A percentile compares a stretch with the other conserved stretches of the same genome.
These are phyloP conservation scores for Amanita exitialis DNA, from an alignment of 768 basidiomycete species.

Conservation along the genomic window DNA sequence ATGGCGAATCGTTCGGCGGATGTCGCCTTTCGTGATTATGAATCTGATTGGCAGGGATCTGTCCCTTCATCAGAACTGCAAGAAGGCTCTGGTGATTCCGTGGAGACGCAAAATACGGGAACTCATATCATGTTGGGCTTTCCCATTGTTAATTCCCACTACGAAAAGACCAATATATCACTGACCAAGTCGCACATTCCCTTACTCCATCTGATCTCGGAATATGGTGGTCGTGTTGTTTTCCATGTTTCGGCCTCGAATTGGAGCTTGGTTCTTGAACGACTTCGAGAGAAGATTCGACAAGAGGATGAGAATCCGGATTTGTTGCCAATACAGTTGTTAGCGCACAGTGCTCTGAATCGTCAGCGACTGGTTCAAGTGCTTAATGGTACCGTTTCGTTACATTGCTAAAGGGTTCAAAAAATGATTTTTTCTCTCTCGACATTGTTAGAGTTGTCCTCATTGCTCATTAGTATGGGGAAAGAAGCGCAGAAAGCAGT, in stretches of 20 bases:
- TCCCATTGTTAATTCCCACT: constrained; percentile 27
- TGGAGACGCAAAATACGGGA: too few species aligned
- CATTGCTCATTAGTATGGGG: constrained; percentile 75
- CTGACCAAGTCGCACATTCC: constrained; percentile 43
- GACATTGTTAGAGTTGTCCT: constrained; percentile 52
- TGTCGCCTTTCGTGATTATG: constrained; percentile 65
- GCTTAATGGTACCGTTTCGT: constrained; percentile 44
- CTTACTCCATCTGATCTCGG: constrained; percentile 53
- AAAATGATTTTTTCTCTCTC: not conserved
- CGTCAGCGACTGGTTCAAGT: constrained; percentile 56
- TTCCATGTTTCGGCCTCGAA: constrained; percentile 85
- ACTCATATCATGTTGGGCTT: constrained; percentile 21
- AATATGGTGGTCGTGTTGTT: constrained; percentile 70
- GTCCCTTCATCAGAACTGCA: not conserved
- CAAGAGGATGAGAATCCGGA: constrained; percentile 53
- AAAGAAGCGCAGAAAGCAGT: constrained; percentile 63
- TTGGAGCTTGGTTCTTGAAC: constrained; percentile 67
- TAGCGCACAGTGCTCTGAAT: constrained; percentile 73
- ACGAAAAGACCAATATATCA: constrained; percentile 57
- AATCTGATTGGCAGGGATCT: constrained; percentile 15
- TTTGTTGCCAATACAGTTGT: constrained; percentile 62
- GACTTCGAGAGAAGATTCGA: constrained; percentile 63
- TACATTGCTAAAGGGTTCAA: not conserved
- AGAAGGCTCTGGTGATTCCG: not conserved
- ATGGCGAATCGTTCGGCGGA: constrained; percentile 50